Evolutionary conservation across 371 early-diverging fungal genomes (phyloP).

Genomic region (Chytridium lagenaria): DNA sequence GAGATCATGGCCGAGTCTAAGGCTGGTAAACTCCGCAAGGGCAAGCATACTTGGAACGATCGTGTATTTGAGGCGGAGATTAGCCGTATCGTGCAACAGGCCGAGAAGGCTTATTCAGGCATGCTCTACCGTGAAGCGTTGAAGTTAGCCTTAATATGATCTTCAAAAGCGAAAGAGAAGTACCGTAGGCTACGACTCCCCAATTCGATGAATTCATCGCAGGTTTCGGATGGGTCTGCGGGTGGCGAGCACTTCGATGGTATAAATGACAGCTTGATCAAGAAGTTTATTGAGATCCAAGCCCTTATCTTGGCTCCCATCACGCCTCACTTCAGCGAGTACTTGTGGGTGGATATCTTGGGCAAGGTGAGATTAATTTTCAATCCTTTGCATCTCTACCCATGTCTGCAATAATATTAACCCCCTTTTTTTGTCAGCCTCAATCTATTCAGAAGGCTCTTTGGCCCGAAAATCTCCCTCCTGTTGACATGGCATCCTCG

Average conservation of each 20-base stretch:
- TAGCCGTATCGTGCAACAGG: conserved; percentile 69
- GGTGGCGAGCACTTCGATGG: conserved; percentile 54
- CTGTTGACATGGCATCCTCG: conserved; percentile 70
- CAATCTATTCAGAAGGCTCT: conserved; percentile 71
- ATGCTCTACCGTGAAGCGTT: conserved; percentile 95
- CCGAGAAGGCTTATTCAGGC: conserved; percentile 78
- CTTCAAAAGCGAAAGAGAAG: conserved; percentile 89
- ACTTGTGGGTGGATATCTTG: conserved; percentile 82
- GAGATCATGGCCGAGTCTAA: conserved; percentile 55
- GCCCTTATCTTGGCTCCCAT: conserved; percentile 85
- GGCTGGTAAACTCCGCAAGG: conserved; percentile 47
- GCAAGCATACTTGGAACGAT: conserved; percentile 75
- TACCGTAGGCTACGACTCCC: conserved; percentile 81
- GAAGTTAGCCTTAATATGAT: conserved; percentile 94
- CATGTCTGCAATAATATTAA: not conserved
- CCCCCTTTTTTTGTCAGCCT: conserved; percentile 43
- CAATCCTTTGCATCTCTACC: too few species aligned
- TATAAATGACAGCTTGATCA: conserved; percentile 86
- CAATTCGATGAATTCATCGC: conserved; percentile 43
- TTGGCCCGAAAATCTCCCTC: conserved; percentile 67
- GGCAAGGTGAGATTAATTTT: conserved; percentile 60
- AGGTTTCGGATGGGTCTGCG: not conserved
- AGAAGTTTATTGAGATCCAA: conserved; percentile 83
- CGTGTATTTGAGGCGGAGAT: conserved; percentile 88
- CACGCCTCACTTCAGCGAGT: conserved; percentile 92